Base-by-base conservation (phyloP, 176 grass and related monocot species). In the Bromus sterilis region DNA sequence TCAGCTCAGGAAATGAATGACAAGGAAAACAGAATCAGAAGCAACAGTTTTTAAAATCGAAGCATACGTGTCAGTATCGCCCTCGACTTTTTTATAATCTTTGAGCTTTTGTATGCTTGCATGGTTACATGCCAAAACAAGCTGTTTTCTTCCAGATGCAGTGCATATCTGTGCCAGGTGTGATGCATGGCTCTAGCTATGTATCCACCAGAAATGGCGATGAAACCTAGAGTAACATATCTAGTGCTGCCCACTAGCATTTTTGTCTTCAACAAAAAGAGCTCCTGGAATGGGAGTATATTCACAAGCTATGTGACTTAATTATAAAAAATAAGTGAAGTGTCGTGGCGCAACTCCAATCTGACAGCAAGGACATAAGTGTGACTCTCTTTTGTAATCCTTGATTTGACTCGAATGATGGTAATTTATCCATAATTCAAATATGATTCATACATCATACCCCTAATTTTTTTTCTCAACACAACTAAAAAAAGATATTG, bases 211-310 rank as follows among this genome's bases (percentile, higher is more conserved):
- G 31, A 68, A 85, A 63, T 55, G 78, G 41, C 1, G 41, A 84
- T 56, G 71, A 35, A 49, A 53, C 25, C 43, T 44, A 87, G 15
- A 48, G 23, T 68, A 66, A 10, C 15, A 62, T 57, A 63, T 72
- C 32, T 48, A 74, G 86, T 74, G 16, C 44, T 74, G 80, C 62
- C 67, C 60, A 84, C 76, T 60, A 25, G 51, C 61, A 76, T 60
- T 30, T 74, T 74, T 48, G 42, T 56, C 23, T 11, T 61, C 74
- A 16, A 16, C 23, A 46, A 74, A 74, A 7, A 9, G 13, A 41
- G 46, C 66, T 29, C 37, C 15, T 7, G 13, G 9, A 34, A 37
- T n/a, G 28, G 9, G 31, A 28, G 37, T 14, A 24, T 32, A 39
- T 34, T 72, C 25, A 25, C 25, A 71, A 76, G 61, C 34, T 39